Evolutionary conservation across 257 asterid genomes (phyloP).

Genomic region (Primulina huaijiensis): DNA sequence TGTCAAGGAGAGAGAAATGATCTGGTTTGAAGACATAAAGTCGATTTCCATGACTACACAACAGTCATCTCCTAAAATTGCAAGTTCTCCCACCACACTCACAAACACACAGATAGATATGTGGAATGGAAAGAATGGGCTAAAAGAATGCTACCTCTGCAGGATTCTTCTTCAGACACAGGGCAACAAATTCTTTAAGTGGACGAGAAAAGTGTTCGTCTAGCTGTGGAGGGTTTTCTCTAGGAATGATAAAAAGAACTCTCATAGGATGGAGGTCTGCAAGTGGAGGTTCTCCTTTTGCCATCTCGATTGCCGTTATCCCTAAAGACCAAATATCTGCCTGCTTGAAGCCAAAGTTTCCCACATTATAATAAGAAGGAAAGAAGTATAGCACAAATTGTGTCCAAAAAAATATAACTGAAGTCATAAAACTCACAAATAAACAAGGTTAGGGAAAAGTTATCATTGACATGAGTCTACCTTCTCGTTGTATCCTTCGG

Average conservation of each 20-base stretch:
- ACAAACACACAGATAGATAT: constrained; percentile 17
- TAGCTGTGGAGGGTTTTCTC: constrained; percentile 99
- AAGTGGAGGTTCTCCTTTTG: constrained; percentile 99
- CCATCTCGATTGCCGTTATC: constrained; percentile 97
- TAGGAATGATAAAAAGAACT: constrained; percentile 97
- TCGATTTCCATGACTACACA: not conserved
- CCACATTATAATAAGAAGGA: constrained; percentile 12
- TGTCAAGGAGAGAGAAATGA: not conserved
- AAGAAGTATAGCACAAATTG: constrained; percentile 6
- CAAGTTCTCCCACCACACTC: constrained; percentile 14
- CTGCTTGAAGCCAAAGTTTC: constrained; percentile 45
- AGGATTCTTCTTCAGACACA: constrained; percentile 89
- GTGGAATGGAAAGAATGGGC: constrained; percentile 15
- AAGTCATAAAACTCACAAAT: constrained; percentile 10
- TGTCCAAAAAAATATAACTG: constrained; percentile 5
- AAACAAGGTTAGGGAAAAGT: not conserved
- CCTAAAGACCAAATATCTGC: constrained; percentile 99
- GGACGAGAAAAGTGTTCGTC: constrained; percentile 99
- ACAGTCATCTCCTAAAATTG: not conserved
- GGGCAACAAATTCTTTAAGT: constrained; percentile 79
- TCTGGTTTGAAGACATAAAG: not conserved
- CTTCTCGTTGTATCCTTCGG: constrained; percentile 99
- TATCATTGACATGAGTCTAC: constrained; percentile 35
- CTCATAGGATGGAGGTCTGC: constrained; percentile 99
- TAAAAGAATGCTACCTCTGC: constrained; percentile 62